Evolutionary conservation across 148 eudicot species (phyloP), one percentile per base, ranked within the genome.

Genomic region (Persicaria tinctoria): DNA sequence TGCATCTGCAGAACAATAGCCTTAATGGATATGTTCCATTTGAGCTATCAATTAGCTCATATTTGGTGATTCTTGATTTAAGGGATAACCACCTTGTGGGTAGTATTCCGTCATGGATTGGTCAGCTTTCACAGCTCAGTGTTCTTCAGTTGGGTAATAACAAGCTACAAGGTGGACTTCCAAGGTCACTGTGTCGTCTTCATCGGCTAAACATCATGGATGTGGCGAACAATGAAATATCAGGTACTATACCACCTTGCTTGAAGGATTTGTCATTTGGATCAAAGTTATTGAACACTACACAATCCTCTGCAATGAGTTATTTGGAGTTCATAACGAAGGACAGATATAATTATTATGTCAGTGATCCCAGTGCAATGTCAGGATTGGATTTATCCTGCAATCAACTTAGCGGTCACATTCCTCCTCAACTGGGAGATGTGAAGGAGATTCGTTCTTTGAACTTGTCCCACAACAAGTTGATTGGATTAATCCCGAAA

Each of bases 391-490:
- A 76, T 77, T 8, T 77, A 1, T 77, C 79, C 7, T 70, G 75
- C 57, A 79, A 79, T 70, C 27, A 11, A 18, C 5, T 79, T 8
- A 48, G 70, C 0, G 78, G 82, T 6, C 41, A 60, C 5, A 70
- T 79, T 48, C 78, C 82, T 27, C 74, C 9, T 0, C 74, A 51
- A 71, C 20, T 79, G 2, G 76, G 75, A 0, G 45, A 46, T 13
- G 23, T 60, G 14, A 70, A 44, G 5, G 8, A 46, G 13, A 12
- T 69, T 2, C 69, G 3, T 0, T 18, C 70, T 8, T 41, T 77
- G 16, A 77, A 77, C 5, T 4, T 77, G 46, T 77, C 79, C n/a
- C 79, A 77, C 51, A 73, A 79, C 59, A 50, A 27, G 17, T 72
- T 79, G 27, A 6, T 9, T 4, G 82, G 82, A 0, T 49, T 56